Base-by-base conservation (phyloP, 2,329 filamentous ascomycete species). In the Elsinoe arachidis region DNA sequence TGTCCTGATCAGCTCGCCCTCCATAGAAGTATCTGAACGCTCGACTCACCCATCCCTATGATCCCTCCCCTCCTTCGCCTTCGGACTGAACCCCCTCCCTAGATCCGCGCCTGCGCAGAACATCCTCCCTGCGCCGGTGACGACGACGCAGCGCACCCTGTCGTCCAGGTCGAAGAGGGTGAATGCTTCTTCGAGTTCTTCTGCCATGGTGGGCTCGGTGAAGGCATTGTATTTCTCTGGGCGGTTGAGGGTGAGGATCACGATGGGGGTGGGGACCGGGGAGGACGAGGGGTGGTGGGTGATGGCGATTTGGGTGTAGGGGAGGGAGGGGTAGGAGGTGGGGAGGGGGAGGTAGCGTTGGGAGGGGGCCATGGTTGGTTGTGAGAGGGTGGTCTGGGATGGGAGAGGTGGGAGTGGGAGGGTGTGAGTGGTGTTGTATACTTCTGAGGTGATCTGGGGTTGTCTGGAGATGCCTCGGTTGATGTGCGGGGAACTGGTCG, bases 161-260 rank as follows among this genome's bases (percentile, higher is more conserved):
- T 79, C 74, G 59, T 83, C 80, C 21, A 75, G 68, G 60, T 81
- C 77, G 64, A 81, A 76, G 63, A 76, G 73, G 55, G 64, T 67
- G 62, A 78, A 79, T 11, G 80, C 81, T 2, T 70, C 62, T 59
- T 81, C 77, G 30, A 89, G 74, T 63, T 85, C 84, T 49, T 56
- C 54, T 14, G 71, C 65, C 64, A 80, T 79, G 83, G 88, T 88
- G 12, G 71, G 74, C 17, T 77, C 73, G 2, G 83, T 88, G 70
- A 88, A 88, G 60, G 83, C 85, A 77, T 89, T 88, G 71, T 84
- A 77, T 59, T 82, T 81, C 10, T 73, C 69, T 0, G 85, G 86
- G 15, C 86, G 81, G 71, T 86, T 76, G 39, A 88, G 78, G 1
- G 80, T 80, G 34, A 88, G 69, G 61, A 87, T 68, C 52, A 88